Evolutionary conservation across 1,284 basidiomycete species (phyloP), one percentile per base, ranked within the genome.

Genomic region (Porodaedalea pini): DNA sequence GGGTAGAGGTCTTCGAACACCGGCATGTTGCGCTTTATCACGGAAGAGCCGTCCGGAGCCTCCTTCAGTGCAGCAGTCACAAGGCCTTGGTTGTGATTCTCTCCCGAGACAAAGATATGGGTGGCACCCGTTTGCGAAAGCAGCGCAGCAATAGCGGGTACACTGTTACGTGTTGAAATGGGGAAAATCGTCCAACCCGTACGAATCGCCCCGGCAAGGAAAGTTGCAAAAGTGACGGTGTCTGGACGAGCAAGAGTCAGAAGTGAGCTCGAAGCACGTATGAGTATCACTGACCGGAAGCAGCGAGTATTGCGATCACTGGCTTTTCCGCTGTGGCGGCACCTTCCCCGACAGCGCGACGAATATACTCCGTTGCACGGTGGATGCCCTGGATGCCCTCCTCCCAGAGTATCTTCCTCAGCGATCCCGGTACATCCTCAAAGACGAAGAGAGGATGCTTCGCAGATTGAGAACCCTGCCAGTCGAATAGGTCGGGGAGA

Each of bases 301-400:
- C 13, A 27, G 65, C 65, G 5, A 68, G 23, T 6, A 61, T 58
- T 4, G 63, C 67, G 17, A 68, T 32, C 6, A 63, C 41, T 13
- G 40, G 43, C 10, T 6, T 2, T 13, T 17, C 23, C 31, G 13
- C 11, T 25, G n/a, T n/a, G n/a, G n/a, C n/a, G n/a, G n/a, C n/a
- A 4, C 45, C 17, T 19, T 19, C 15, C 32, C 56, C 56, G 34
- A 48, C 36, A 31, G 27, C 13, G 10, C 29, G 40, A 6, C 37
- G 47, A 5, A 51, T 36, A 23, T 40, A 50, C 15, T 48, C 54
- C 3, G 65, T 66, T 11, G 63, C 67, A 2, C 51, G 62, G 31
- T 63, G 56, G 21, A 65, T 62, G 2, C 62, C 68, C 8, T 54
- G 49, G 2, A 74, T 58, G 45, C 74, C n/a, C n/a, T n/a, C n/a